These are phyloP conservation scores for Botryotinia globosa DNA, from an alignment of 2,329 filamentous ascomycete species.

Conservation along the genomic window DNA sequence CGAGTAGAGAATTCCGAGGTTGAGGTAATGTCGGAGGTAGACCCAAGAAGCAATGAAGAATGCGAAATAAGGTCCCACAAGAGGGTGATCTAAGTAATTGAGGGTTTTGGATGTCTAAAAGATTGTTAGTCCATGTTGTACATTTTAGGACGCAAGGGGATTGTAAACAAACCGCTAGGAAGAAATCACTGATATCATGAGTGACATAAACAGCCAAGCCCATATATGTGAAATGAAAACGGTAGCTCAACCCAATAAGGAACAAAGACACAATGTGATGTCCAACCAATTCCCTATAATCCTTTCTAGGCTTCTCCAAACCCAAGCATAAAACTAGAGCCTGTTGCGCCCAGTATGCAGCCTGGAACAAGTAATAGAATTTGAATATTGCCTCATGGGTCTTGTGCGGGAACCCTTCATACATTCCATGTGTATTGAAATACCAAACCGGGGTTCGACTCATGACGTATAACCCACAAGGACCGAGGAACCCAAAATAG, in stretches of 20 bases:
- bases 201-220: slow-evolving; percentile 91
- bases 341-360: slow-evolving; percentile 93
- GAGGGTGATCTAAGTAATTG: slow-evolving; percentile 79
- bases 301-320: slow-evolving; percentile 89
- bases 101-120: slow-evolving; percentile 79
- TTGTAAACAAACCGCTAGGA: slow-evolving; percentile 69
- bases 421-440: slow-evolving; percentile 89
- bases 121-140: slow-evolving; percentile 1
- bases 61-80: slow-evolving; percentile 80
- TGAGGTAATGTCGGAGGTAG: slow-evolving; percentile 84
- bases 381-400: slow-evolving; percentile 81
- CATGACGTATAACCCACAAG: slow-evolving; percentile 88
- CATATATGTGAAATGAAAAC: slow-evolving; percentile 96
- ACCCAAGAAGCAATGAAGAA: slow-evolving; percentile 81
- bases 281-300: slow-evolving; percentile 87
- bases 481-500: slow-evolving; percentile 81
- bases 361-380: slow-evolving; percentile 92
- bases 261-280: slow-evolving; percentile 87
- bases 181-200: slow-evolving; percentile 92
- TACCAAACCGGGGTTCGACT: slow-evolving; percentile 86
- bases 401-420: slow-evolving; percentile 80
- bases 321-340: slow-evolving; percentile 83
- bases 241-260: slow-evolving; percentile 82
- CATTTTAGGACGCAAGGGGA: background rate
- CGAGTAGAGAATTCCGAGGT: slow-evolving; percentile 71